A percentile compares a stretch with the other conserved stretches of the same genome.
Evolutionary conservation across 352 stramenopile species (phyloP).

Genomic region (Phytophthora agathidicida): DNA sequence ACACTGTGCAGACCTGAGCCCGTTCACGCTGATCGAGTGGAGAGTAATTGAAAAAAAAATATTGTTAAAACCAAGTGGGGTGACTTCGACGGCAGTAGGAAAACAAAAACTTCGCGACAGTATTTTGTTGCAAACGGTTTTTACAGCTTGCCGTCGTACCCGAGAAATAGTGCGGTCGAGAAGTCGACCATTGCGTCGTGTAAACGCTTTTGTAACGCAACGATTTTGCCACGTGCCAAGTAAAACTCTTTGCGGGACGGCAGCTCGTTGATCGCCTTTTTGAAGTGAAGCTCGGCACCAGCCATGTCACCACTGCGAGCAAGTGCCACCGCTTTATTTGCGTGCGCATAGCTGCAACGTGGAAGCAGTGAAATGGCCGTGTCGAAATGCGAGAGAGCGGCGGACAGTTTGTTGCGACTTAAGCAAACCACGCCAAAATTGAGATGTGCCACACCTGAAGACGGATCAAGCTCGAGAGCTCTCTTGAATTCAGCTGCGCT

Average conservation of each 20-base stretch:
- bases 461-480: conserved; percentile 54
- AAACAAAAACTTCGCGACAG: conserved; percentile 6
- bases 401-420: conserved; percentile 33
- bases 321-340: conserved; percentile 70
- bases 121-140: conserved; percentile 11
- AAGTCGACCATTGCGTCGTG: conserved; percentile 86
- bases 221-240: conserved; percentile 64
- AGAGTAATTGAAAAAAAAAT: not conserved
- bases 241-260: conserved; percentile 78
- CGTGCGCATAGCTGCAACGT: conserved; percentile 67
- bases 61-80: no score
- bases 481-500: conserved; percentile 41
- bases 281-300: conserved; percentile 57
- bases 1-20: not conserved
- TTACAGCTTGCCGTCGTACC: conserved; percentile 78
- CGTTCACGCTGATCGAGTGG: not conserved
- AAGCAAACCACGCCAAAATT: conserved; percentile 63
- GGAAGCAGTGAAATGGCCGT: conserved; percentile 53
- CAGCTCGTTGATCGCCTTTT: conserved; percentile 70
- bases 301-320: conserved; percentile 42
- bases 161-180: conserved; percentile 70
- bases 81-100: no score
- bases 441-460: conserved; percentile 60
- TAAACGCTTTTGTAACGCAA: conserved; percentile 73
- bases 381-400: conserved; percentile 57